phyloP scores from a whole-genome alignment of 2,329 filamentous ascomycete species.

The Magnaporthiopsis incrustans region DNA sequence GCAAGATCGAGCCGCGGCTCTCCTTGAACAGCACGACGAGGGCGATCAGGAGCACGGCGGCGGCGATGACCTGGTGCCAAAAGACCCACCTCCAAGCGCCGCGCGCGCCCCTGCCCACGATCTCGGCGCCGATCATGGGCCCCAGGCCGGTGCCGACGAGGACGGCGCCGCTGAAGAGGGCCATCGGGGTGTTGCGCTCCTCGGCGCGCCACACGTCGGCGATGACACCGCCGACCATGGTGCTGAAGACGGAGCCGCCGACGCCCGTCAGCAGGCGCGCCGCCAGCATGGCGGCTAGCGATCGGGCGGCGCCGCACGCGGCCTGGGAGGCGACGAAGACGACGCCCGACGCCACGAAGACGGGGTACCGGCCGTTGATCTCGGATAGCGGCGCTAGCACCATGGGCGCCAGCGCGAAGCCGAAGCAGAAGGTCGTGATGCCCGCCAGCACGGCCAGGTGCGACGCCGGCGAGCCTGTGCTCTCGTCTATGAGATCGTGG shows the following conservation, averaged over 20 bases:
- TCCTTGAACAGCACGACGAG: constrained; percentile 70
- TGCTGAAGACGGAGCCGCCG: constrained; percentile 73
- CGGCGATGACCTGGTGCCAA: constrained; percentile 71
- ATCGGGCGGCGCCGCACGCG: constrained; percentile 62
- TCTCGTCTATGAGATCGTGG: constrained; percentile 40
- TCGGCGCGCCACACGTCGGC: constrained; percentile 75
- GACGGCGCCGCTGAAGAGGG: constrained; percentile 72
- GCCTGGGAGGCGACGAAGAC: constrained; percentile 65
- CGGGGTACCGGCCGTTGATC: constrained; percentile 76
- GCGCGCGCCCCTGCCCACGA: constrained; percentile 17
- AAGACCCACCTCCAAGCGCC: constrained; percentile 79
- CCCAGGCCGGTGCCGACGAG: constrained; percentile 74
- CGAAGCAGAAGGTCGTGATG: constrained; percentile 73
- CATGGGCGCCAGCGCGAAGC: constrained; percentile 82
- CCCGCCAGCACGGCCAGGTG: constrained; percentile 61
- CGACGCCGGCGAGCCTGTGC: constrained; percentile 36
- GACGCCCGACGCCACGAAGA: constrained; percentile 67
- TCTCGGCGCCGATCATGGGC: constrained; percentile 59
- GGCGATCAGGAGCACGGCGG: constrained; percentile 52
- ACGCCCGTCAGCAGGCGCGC: constrained; percentile 69
- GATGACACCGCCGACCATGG: constrained; percentile 87
- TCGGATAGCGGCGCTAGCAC: constrained; percentile 80
- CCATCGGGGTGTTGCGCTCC: constrained; percentile 83
- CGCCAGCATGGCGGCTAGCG: constrained; percentile 65
- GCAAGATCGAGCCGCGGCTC: constrained; percentile 70